Conservation (phyloP, 768 basidiomycete genomes). For the Boletus speciosus region DNA sequence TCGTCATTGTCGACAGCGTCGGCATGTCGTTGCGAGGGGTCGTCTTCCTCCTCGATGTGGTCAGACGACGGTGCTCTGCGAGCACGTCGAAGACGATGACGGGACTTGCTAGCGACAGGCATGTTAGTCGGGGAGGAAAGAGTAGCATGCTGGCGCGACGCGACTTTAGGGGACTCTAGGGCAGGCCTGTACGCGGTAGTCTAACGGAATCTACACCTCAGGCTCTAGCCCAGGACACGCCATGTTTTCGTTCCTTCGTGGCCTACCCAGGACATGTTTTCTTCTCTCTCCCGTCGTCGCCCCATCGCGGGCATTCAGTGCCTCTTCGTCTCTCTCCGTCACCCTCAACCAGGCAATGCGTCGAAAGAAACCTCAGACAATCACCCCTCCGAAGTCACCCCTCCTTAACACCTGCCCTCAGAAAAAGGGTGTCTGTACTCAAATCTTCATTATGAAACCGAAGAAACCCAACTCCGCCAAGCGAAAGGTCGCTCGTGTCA, state of each 20-base stretch:
- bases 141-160: slow-evolving; percentile 12
- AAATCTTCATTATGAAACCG: slow-evolving; percentile 76
- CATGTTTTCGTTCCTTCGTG: slow-evolving; percentile 30
- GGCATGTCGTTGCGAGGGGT: slow-evolving; percentile 33
- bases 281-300: not conserved
- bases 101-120: slow-evolving; percentile 36
- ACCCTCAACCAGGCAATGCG: slow-evolving; percentile 90
- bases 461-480: slow-evolving; percentile 99
- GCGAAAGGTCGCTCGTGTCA: slow-evolving; percentile 93
- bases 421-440: slow-evolving; percentile 87
- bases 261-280: slow-evolving; percentile 21
- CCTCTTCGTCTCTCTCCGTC: slow-evolving; percentile 51
- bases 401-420: slow-evolving; percentile 78
- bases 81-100: slow-evolving; percentile 36
- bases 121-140: slow-evolving; percentile 16
- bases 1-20: slow-evolving; percentile 41
- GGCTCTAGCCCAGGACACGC: not conserved
- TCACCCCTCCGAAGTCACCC: slow-evolving; percentile 60
- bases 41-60: slow-evolving; percentile 54
- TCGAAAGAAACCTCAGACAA: slow-evolving; percentile 57
- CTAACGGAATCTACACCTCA: not conserved
- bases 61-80: slow-evolving; percentile 53
- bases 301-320: slow-evolving; percentile 54
- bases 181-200: slow-evolving; percentile 28
- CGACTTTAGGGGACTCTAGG: slow-evolving; percentile 25